Base-by-base conservation (phyloP, 352 stramenopile species). In the Globisporangium okanoganense region DNA sequence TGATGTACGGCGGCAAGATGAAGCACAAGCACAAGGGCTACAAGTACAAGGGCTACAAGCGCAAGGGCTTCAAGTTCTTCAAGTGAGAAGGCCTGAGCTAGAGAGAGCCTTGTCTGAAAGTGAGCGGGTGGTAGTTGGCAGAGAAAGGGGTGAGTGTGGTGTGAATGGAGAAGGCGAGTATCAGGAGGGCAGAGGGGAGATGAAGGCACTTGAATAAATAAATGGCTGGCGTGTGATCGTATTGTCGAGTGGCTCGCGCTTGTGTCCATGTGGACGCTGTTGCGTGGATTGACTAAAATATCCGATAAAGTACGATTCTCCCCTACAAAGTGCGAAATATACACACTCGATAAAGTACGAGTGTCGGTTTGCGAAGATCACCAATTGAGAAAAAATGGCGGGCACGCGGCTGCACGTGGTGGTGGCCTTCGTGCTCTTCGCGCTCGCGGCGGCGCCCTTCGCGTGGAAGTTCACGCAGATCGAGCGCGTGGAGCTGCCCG, bases 401-500 rank as follows among this genome's bases (percentile, higher is more conserved):
- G 83, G 81, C 55, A 91, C 83, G 33, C 75, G 84, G 49, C 69
- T 93, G 59, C 78, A 88, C 55, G 85, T 92, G 62, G 83, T 92
- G 24, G 77, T 72, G 54, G 76, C 74, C 54, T 91, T 93, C 68
- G 78, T 86, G 69, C 59, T 89, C 51, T 91, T 91, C 67, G 71
- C 73, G 65, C 72, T 88, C 52, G 69, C 83, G 36, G 74, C 72
- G 47, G 69, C 81, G 50, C 81, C 83, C 35, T 65, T 88, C 54
- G 83, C 83, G 20, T 90, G 73, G 73, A 72, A 77, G 48, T 68
- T 88, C 53, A 92, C 82, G 54, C 78, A 82, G 29, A 79, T 92
- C 52, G 67, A 90, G 71, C 83, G 83, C 45, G 68, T 78, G 35
- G 61, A 75, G 36, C 72, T 92, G 5, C 81, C 83, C 0, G 59